Conservation (phyloP, 148 eudicot genomes). For the Vaccinium myrtillus region DNA sequence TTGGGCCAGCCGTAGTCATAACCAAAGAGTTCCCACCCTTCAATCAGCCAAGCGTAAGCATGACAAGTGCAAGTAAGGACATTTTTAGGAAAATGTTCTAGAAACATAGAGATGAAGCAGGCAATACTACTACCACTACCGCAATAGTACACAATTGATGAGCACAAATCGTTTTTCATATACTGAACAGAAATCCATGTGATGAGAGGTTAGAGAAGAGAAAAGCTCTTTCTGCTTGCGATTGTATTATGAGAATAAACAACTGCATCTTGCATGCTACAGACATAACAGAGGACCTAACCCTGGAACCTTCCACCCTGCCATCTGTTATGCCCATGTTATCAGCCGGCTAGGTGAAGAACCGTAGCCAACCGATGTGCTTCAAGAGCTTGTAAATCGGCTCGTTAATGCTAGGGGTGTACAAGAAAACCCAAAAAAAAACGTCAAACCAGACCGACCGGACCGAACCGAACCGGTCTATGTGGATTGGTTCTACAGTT, state of each 20-base stretch:
- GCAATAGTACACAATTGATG: background rate
- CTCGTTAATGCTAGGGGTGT: no score
- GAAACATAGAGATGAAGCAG: background rate
- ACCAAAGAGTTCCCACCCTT: constrained; percentile 69
- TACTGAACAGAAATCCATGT: background rate
- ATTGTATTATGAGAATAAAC: background rate
- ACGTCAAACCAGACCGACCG: no score
- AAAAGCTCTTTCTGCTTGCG: background rate
- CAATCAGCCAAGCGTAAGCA: constrained; percentile 15
- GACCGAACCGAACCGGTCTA: no score
- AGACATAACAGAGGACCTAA: no score
- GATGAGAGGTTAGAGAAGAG: constrained; percentile 9
- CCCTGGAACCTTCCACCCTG: no score
- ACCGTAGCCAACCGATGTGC: no score
- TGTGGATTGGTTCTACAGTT: no score
- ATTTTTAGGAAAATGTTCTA: background rate
- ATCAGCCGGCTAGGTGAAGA: no score
- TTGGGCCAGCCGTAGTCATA: constrained; percentile 47
- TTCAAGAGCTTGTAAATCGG: no score
- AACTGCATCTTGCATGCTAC: no score
- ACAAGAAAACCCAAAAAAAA: no score
- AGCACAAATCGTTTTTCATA: background rate
- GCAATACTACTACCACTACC: background rate
- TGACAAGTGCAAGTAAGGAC: background rate
- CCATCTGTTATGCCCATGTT: no score